Evolutionary conservation across 345 rosid species (phyloP).

Genomic region (Theobroma cacao): DNA sequence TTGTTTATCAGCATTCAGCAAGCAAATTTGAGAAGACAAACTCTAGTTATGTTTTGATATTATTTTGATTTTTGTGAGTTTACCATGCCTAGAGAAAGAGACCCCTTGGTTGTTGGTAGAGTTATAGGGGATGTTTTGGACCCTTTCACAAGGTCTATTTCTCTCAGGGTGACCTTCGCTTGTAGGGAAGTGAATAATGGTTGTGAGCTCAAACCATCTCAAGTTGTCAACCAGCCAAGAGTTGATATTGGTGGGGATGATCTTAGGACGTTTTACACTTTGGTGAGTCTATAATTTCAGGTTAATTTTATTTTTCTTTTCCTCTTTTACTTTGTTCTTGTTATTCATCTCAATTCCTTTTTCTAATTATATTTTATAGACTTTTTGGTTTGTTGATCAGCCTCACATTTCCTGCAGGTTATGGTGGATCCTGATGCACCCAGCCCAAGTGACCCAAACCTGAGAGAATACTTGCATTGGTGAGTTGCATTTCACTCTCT

Average conservation of each 20-base stretch:
- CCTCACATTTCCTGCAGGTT: constrained; percentile 32
- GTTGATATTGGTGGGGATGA: constrained; percentile 65
- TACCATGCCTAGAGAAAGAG: constrained; percentile 53
- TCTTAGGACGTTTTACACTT: constrained; percentile 61
- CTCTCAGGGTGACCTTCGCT: constrained; percentile 36
- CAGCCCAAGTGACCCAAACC: constrained; percentile 62
- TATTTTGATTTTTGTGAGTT: background rate
- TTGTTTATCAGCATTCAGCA: background rate
- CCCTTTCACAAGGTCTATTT: constrained; percentile 44
- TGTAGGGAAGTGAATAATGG: constrained; percentile 48
- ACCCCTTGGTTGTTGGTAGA: constrained; percentile 60
- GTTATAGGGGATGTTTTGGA: constrained; percentile 71
- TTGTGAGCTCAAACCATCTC: constrained; percentile 60
- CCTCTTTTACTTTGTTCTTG: background rate
- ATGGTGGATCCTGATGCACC: constrained; percentile 85
- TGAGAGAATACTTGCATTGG: constrained; percentile 68
- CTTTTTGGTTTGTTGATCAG: background rate
- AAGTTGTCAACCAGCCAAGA: constrained; percentile 47
- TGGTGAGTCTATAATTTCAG: constrained; percentile 30
- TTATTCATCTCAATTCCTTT: background rate
- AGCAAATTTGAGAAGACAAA: background rate
- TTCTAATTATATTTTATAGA: too few relatives aligned
- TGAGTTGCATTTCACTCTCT: constrained; percentile 2
- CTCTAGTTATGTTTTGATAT: background rate
- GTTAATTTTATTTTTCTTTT: background rate